These are phyloP conservation scores for Spergularia azorica DNA, from an alignment of 179 eudicot species.

Conservation along the genomic window DNA sequence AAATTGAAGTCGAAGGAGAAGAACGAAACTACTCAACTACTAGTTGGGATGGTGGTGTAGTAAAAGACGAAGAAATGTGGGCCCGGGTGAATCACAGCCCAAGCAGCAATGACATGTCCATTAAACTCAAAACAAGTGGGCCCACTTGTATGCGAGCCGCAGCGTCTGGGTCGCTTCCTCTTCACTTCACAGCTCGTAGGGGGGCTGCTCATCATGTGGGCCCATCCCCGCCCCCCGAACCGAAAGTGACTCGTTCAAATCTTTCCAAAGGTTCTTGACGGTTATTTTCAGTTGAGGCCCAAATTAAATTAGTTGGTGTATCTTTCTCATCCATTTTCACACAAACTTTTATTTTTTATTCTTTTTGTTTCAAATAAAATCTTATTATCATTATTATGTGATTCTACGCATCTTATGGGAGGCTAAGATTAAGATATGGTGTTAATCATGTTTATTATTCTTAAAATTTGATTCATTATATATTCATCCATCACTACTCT, in stretches of 20 bases:
- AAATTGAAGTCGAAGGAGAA: neutral
- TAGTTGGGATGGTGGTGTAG: conserved; percentile 21
- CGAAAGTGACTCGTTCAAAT: conserved; percentile 26
- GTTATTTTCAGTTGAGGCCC: conserved; percentile 36
- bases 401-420: neutral
- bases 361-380: conserved; percentile 2
- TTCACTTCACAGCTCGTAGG: conserved; percentile 11
- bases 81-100: conserved; percentile 39
- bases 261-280: conserved; percentile 19
- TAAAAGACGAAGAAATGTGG: conserved; percentile 26
- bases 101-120: conserved; percentile 36
- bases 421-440: too few relatives aligned
- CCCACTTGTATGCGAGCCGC: conserved; percentile 32
- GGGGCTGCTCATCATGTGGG: conserved; percentile 21
- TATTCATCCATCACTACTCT: too few relatives aligned
- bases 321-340: neutral
- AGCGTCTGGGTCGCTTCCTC: conserved; percentile 21
- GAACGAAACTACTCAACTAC: neutral
- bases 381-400: neutral
- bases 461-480: too few relatives aligned
- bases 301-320: neutral
- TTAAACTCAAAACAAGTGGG: conserved; percentile 13
- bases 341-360: neutral
- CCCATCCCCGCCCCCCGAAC: conserved; percentile 27
- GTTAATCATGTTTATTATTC: too few relatives aligned